These are phyloP conservation scores for Naganishia sp. DNA, from an alignment of 1,284 basidiomycete genomes.

Conservation along the genomic window DNA sequence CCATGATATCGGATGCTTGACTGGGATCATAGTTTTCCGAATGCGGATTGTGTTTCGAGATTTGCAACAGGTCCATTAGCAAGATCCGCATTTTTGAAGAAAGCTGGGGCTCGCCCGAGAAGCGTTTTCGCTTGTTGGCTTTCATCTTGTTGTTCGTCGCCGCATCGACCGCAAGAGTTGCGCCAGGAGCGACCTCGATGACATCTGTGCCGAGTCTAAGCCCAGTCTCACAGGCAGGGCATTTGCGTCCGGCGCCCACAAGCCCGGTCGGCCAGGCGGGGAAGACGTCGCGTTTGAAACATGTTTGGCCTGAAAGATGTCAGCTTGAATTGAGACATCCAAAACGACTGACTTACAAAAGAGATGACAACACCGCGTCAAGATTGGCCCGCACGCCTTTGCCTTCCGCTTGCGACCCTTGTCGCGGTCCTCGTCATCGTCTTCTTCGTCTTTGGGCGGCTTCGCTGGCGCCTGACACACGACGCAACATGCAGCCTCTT, in stretches of 20 bases:
- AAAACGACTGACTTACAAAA: conserved; percentile 63
- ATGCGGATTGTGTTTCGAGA: conserved; percentile 75
- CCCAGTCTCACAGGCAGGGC: conserved; percentile 70
- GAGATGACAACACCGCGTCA: conserved; percentile 92
- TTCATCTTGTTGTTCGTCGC: conserved; percentile 62
- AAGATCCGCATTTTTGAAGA: conserved; percentile 85
- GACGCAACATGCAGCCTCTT: conserved; percentile 20
- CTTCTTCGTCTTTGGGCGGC: conserved; percentile 27
- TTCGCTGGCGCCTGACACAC: conserved; percentile 28
- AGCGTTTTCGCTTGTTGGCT: conserved; percentile 66
- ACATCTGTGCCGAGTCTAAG: conserved; percentile 66
- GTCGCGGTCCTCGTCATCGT: conserved; percentile 37
- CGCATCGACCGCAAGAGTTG: conserved; percentile 52
- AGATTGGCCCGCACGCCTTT: conserved; percentile 54
- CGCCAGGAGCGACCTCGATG: conserved; percentile 69
- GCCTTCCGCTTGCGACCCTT: conserved; percentile 42
- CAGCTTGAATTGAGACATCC: conserved; percentile 32
- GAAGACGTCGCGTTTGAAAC: conserved; percentile 74
- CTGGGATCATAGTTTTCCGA: conserved; percentile 75
- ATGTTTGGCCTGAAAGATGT: conserved; percentile 56
- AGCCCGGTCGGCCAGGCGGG: conserved; percentile 74
- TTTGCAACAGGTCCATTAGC: conserved; percentile 70
- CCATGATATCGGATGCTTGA: conserved; percentile 69
- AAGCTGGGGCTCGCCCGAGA: conserved; percentile 69
- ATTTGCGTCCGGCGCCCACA: conserved; percentile 63